Conservation (phyloP, 352 stramenopile genomes). For the Phytophthora sojae region DNA sequence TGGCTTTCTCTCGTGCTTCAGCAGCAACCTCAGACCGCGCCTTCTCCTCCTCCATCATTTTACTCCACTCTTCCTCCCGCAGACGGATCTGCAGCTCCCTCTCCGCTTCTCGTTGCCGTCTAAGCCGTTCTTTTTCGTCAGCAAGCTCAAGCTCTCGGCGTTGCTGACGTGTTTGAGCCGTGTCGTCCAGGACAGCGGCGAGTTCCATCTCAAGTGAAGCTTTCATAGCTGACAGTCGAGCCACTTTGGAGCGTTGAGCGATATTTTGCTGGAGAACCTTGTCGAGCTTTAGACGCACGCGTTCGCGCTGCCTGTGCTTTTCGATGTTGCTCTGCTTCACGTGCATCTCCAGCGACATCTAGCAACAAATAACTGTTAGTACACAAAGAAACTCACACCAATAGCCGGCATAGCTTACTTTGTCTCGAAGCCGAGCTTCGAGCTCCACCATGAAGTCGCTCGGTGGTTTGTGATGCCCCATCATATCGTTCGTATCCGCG, state of each 20-base stretch:
- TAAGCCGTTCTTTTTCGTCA: slow-evolving; percentile 46
- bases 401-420: slow-evolving; percentile 15
- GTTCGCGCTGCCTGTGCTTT: slow-evolving; percentile 40
- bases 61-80: slow-evolving; percentile 56
- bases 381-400: not conserved
- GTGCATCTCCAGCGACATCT: slow-evolving; percentile 54
- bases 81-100: slow-evolving; percentile 49
- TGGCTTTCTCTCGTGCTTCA: slow-evolving; percentile 54
- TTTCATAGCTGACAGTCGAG: slow-evolving; percentile 37
- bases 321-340: slow-evolving; percentile 40
- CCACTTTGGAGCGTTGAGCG: slow-evolving; percentile 30
- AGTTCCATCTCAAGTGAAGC: slow-evolving; percentile 49
- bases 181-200: slow-evolving; percentile 31
- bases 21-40: slow-evolving; percentile 50
- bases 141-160: slow-evolving; percentile 55
- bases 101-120: slow-evolving; percentile 61
- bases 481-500: slow-evolving; percentile 18
- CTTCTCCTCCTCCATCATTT: slow-evolving; percentile 62
- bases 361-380: not conserved
- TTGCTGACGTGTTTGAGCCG: slow-evolving; percentile 34
- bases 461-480: not conserved
- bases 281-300: slow-evolving; percentile 32
- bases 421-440: slow-evolving; percentile 26
- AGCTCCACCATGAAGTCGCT: slow-evolving; percentile 35
- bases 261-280: slow-evolving; percentile 26